Evolutionary conservation across 2,329 filamentous ascomycete genomes (phyloP).

Genomic region (Sphaerulina vaccinii): DNA sequence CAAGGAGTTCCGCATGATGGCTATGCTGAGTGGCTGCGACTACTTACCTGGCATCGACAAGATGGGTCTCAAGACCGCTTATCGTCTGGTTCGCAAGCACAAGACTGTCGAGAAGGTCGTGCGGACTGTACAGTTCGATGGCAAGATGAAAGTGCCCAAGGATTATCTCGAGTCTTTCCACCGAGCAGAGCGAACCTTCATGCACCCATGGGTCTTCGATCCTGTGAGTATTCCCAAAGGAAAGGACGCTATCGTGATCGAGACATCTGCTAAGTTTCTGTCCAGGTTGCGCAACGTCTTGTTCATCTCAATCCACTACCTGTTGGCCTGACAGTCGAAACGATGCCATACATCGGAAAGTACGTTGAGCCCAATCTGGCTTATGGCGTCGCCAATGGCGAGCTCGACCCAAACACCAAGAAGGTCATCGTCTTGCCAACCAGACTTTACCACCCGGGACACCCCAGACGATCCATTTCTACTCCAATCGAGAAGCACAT

Average conservation of each 20-base stretch:
- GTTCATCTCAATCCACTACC: constrained; percentile 72
- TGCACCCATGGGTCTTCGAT: constrained; percentile 94
- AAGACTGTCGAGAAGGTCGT: constrained; percentile 82
- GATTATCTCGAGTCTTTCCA: constrained; percentile 79
- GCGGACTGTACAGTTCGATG: constrained; percentile 82
- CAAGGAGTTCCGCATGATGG: constrained; percentile 87
- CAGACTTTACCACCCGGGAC: constrained; percentile 25
- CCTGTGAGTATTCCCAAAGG: constrained; percentile 45
- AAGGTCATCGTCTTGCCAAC: constrained; percentile 51
- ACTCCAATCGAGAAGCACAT: constrained; percentile 55
- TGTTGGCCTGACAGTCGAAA: constrained; percentile 61
- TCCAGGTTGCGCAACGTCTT: constrained; percentile 56
- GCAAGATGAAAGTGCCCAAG: constrained; percentile 75
- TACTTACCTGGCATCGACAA: constrained; percentile 84
- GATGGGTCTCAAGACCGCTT: constrained; percentile 89
- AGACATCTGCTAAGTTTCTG: background rate
- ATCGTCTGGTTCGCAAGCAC: constrained; percentile 85
- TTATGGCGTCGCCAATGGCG: constrained; percentile 71
- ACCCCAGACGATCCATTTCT: constrained; percentile 31
- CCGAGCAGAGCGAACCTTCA: constrained; percentile 86
- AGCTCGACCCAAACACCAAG: constrained; percentile 89
- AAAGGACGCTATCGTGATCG: background rate
- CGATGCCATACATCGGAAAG: constrained; percentile 79
- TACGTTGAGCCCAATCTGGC: constrained; percentile 59
- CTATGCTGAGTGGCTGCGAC: constrained; percentile 93